phyloP scores from a whole-genome alignment of 306 rosid genomes.

The Carpinus fangiana region DNA sequence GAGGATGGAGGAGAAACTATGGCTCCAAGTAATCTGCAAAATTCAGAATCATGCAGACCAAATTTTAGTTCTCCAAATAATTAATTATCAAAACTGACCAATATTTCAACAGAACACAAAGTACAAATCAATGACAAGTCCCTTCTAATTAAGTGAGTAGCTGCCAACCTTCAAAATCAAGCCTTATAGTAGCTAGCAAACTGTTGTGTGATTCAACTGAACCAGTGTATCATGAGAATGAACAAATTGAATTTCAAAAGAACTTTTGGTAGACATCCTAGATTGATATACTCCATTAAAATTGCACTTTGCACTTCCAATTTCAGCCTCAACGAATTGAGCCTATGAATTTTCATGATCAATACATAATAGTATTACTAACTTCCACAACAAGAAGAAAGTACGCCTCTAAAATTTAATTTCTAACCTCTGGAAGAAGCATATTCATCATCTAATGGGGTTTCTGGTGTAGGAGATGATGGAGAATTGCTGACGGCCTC shows the following conservation, averaged over 20 bases:
- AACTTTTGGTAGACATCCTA: not conserved
- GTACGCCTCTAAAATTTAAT: not conserved
- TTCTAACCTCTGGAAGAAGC: constrained; percentile 60
- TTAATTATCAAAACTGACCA: not conserved
- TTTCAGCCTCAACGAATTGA: not conserved
- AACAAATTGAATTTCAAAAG: not conserved
- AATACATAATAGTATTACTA: not conserved
- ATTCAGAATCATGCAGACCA: not conserved
- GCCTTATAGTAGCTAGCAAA: not conserved
- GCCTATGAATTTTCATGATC: not conserved
- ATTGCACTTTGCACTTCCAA: not conserved
- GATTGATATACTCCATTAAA: not conserved
- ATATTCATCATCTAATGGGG: constrained; percentile 49
- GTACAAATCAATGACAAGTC: not conserved
- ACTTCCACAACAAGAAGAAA: not conserved
- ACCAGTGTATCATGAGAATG: not conserved
- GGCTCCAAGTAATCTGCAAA: constrained; percentile 21
- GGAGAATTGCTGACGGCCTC: constrained; percentile 52
- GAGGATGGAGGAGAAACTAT: not conserved
- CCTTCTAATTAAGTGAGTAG: not conserved
- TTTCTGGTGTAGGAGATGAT: constrained; percentile 62
- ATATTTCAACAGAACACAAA: not conserved
- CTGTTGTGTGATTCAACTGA: not conserved
- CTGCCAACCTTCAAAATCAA: not conserved
- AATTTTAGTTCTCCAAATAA: constrained; percentile 6